Conservation (phyloP, 139 green algal species). For the Ulvella scutata region DNA sequence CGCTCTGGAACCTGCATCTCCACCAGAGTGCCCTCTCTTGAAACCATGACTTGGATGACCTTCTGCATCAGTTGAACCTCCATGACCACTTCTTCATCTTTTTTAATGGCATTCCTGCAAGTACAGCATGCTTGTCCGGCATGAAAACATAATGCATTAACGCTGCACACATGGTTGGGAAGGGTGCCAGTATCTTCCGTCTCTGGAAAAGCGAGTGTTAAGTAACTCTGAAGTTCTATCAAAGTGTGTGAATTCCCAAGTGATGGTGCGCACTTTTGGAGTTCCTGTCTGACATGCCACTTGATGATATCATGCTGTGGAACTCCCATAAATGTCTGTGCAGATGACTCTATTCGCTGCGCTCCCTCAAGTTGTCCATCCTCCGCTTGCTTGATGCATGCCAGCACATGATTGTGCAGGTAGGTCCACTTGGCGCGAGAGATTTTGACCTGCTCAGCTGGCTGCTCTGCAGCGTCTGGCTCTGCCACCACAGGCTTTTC, state of each 20-base stretch:
- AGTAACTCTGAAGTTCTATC: not conserved
- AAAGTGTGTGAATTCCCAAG: not conserved
- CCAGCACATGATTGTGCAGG: slow-evolving; percentile 4
- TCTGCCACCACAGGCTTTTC: not conserved
- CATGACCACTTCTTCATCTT: not conserved
- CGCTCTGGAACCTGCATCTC: slow-evolving; percentile 35
- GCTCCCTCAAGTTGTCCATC: not conserved
- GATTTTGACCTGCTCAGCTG: not conserved
- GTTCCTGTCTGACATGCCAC: not conserved
- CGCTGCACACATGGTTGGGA: not conserved
- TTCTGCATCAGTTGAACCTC: slow-evolving; percentile 23
- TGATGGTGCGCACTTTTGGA: not conserved
- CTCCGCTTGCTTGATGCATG: not conserved
- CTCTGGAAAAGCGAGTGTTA: no score
- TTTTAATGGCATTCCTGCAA: not conserved
- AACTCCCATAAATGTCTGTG: not conserved
- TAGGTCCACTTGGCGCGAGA: not conserved
- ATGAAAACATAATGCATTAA: slow-evolving; percentile 26
- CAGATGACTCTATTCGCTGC: not conserved
- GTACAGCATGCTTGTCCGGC: slow-evolving; percentile 11
- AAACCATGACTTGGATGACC: slow-evolving; percentile 62
- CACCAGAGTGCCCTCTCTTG: slow-evolving; percentile 42
- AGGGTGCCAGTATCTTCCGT: not conserved
- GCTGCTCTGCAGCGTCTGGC: not conserved
- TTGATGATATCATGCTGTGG: not conserved